These are phyloP conservation scores for Gypsophila paniculata DNA, from an alignment of 179 eudicot genomes.

Conservation along the genomic window DNA sequence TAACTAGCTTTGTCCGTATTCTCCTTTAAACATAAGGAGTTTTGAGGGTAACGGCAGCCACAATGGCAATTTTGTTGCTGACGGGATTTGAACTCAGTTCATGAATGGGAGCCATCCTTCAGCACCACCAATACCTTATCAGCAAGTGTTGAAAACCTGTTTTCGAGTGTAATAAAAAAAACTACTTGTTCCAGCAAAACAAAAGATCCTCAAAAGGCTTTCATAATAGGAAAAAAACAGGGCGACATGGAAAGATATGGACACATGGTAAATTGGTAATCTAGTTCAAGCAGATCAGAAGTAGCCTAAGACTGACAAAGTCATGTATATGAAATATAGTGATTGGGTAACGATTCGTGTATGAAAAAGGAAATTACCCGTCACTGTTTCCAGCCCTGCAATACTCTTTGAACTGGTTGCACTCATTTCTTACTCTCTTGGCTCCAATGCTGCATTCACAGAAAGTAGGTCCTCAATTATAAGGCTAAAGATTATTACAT, in stretches of 20 bases:
- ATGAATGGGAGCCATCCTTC: too few species aligned
- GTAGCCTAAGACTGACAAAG: conserved; percentile 15
- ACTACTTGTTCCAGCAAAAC: not conserved
- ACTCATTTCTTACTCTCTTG: conserved; percentile 66
- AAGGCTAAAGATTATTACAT: conserved; percentile 17
- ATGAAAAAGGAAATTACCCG: conserved; percentile 45
- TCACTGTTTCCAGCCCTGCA: conserved; percentile 66
- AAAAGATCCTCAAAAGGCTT: not conserved
- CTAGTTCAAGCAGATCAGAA: not conserved
- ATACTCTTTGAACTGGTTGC: conserved; percentile 67
- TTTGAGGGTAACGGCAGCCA: too few species aligned
- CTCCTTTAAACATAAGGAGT: not conserved
- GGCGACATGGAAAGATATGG: too few species aligned
- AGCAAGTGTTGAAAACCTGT: too few species aligned
- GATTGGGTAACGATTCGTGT: not conserved
- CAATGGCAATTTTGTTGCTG: too few species aligned
- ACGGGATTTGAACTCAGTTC: too few species aligned
- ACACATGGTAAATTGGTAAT: too few species aligned
- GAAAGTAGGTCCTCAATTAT: not conserved
- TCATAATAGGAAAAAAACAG: too few species aligned
- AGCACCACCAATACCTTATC: too few species aligned
- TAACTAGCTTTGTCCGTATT: not conserved
- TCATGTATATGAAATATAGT: not conserved
- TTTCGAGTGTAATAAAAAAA: too few species aligned
- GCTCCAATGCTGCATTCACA: conserved; percentile 67